A percentile compares a stretch with the other conserved stretches of the same genome.
phyloP scores from a whole-genome alignment of 257 asterid genomes.

The Vinca minor region DNA sequence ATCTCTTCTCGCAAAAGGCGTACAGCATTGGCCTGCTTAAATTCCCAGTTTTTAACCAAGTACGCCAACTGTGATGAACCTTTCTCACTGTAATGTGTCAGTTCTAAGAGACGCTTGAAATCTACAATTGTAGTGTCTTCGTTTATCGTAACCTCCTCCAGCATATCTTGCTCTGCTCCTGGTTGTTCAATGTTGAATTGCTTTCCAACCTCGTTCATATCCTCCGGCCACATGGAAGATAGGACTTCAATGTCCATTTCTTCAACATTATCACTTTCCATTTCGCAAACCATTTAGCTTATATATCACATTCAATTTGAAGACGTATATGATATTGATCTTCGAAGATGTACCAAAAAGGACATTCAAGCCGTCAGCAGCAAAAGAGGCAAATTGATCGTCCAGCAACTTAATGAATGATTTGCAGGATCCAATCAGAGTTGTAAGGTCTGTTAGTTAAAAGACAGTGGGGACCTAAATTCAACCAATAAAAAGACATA shows the following conservation, averaged over 20 bases:
- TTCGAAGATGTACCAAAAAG: not conserved
- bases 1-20: conserved; percentile 81
- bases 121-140: conserved; percentile 69
- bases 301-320: conserved; percentile 13
- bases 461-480: not conserved
- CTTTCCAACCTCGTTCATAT: conserved; percentile 67
- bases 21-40: conserved; percentile 65
- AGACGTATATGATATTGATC: not conserved
- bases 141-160: conserved; percentile 59
- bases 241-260: conserved; percentile 72
- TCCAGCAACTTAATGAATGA: too few relatives aligned
- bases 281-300: conserved; percentile 44
- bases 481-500: not conserved
- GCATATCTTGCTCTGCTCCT: conserved; percentile 71
- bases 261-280: conserved; percentile 50
- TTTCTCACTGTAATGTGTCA: conserved; percentile 62
- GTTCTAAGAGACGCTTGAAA: conserved; percentile 65
- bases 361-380: not conserved
- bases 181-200: conserved; percentile 80
- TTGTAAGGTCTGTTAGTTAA: not conserved
- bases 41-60: conserved; percentile 80
- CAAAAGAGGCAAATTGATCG: not conserved
- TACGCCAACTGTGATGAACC: conserved; percentile 74
- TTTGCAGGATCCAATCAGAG: not conserved
- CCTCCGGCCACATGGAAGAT: conserved; percentile 97